Evolutionary conservation across 2,329 filamentous ascomycete species (phyloP), one percentile per base, ranked within the genome.

Genomic region (Exophiala sp.): DNA sequence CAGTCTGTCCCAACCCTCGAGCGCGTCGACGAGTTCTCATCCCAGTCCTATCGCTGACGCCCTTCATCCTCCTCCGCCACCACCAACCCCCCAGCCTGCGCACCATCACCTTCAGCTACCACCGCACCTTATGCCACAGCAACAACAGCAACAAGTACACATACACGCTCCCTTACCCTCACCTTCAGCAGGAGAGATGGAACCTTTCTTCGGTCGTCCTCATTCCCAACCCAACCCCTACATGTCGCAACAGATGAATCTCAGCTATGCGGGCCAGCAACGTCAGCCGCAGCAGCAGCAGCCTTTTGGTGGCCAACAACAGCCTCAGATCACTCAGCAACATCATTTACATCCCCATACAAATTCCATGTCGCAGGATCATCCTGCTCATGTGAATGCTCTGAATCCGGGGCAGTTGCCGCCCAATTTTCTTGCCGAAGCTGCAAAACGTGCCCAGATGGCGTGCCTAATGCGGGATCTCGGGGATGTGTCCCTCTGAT

Each of bases 401-500:
- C 32, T 53, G 35, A 52, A 50, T 32, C 53, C 57, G 1, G 73
- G 75, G 8, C 75, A 75, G 2, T 89, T 89, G 64, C 76, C 95
- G 53, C 81, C 83, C 62, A 85, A 95, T 68, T 87, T 91, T 63
- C 79, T 96, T 35, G 90, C 90, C 29, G 91, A 97, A 73, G 91
- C 91, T 1, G 91, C 89, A 37, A 95, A 95, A 70, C 78, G 90
- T 35, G 91, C 91, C 8, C 88, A 96, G 69, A 86, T 96, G 76
- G 88, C 88, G 35, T 82, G 89, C 63, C 74, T 96, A 66, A 86
- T 90, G 76, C 79, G 90, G 55, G 91, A 96, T 68, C 77, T 97
- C 64, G 88, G 88, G 63, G 80, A 82, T 57, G 77, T 86, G 63
- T 80, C 79, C 46, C 68, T 88, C 16, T 65, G 41, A 42, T 29